phyloP scores from a whole-genome alignment of 371 early-diverging fungal genomes.

The Mortierella sp. region DNA sequence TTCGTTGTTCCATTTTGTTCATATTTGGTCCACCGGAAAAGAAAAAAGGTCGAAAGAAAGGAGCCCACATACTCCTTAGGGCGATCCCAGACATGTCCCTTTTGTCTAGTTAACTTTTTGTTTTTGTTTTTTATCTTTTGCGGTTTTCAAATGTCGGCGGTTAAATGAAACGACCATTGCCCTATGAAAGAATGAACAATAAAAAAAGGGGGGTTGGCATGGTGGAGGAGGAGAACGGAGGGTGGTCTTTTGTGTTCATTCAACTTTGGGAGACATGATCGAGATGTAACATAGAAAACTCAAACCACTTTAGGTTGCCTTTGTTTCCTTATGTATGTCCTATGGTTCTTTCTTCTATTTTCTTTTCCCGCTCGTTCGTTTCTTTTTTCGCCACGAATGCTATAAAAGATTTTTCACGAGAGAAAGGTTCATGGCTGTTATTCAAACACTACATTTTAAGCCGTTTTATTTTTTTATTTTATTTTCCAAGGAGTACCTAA shows the following conservation, averaged over 20 bases:
- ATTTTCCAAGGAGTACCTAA: background rate
- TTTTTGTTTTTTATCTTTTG: background rate
- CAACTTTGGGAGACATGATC: background rate
- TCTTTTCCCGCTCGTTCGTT: background rate
- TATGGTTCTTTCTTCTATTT: background rate
- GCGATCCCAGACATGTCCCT: conserved; percentile 1
- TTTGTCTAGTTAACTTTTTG: background rate
- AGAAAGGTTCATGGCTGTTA: background rate
- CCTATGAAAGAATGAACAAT: background rate
- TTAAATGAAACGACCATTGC: background rate
- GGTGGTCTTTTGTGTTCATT: background rate
- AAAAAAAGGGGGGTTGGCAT: too few species aligned
- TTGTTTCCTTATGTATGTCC: background rate
- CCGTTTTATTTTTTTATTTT: background rate
- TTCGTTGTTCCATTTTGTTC: background rate
- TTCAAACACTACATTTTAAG: background rate
- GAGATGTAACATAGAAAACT: background rate
- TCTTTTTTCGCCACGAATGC: background rate
- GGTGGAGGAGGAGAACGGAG: too few species aligned
- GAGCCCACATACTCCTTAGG: conserved; percentile 2
- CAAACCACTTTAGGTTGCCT: background rate
- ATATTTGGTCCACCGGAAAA: conserved; percentile 1
- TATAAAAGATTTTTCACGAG: background rate
- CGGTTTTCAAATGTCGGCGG: background rate
- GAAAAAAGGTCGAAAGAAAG: too few species aligned